Evolutionary conservation across 306 rosid species (phyloP).

Genomic region (Malus sylvestris): DNA sequence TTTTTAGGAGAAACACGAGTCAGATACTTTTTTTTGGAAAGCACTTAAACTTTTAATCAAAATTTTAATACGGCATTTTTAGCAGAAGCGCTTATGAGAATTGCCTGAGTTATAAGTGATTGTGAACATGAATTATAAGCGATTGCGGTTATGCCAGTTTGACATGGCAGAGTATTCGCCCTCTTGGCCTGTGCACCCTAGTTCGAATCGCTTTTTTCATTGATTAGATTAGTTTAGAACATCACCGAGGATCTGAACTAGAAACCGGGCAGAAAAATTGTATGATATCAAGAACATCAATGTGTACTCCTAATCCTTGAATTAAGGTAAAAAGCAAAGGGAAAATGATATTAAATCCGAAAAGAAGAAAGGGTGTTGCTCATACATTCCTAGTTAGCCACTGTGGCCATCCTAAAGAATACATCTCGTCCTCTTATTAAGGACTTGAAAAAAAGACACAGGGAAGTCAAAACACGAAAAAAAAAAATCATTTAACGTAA

Average conservation of each 20-base stretch:
- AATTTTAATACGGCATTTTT: too few species aligned
- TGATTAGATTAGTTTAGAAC: too few species aligned
- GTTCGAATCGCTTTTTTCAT: too few species aligned
- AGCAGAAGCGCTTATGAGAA: too few species aligned
- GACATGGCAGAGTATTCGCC: too few species aligned
- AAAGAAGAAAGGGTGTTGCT: neutral
- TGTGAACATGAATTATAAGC: too few species aligned
- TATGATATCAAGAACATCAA: neutral
- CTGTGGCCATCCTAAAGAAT: conserved; percentile 1
- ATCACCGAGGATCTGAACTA: neutral
- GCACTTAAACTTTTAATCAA: too few species aligned
- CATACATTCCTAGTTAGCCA: conserved; percentile 15
- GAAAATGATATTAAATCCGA: neutral
- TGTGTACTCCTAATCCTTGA: neutral
- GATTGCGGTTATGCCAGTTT: too few species aligned
- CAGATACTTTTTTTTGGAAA: too few species aligned
- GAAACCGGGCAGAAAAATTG: neutral
- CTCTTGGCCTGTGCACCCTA: too few species aligned
- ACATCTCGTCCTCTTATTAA: neutral
- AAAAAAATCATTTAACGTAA: conserved; percentile 4
- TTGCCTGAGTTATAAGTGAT: too few species aligned
- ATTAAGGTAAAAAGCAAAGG: neutral
- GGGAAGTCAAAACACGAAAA: neutral
- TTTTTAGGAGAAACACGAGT: too few species aligned
- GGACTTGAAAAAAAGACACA: neutral